These are phyloP conservation scores for Iris pallida DNA, from an alignment of 116 monocot genomes.

Conservation along the genomic window DNA sequence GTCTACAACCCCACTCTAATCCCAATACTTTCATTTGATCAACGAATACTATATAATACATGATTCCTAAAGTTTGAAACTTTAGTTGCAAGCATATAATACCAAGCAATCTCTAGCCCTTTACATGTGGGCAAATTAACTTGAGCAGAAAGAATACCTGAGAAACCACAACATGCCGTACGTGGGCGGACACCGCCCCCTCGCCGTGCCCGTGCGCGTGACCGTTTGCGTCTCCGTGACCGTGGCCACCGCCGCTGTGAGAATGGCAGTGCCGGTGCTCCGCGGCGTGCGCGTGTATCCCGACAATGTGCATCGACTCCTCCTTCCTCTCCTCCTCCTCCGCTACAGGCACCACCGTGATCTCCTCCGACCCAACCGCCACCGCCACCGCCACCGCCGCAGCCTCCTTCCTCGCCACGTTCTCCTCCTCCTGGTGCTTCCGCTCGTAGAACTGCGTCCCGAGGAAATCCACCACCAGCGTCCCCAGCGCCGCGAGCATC, in stretches of 20 bases:
- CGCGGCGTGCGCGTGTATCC: slow-evolving; percentile 54
- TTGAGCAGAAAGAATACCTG: slow-evolving; percentile 22
- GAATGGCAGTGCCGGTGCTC: slow-evolving; percentile 24
- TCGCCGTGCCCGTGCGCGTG: slow-evolving; percentile 15
- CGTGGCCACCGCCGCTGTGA: background rate
- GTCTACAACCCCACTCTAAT: background rate
- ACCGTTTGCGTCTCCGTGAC: slow-evolving; percentile 5
- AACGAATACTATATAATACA: background rate
- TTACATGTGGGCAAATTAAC: no score
- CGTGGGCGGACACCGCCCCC: slow-evolving; percentile 23
- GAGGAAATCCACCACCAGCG: slow-evolving; percentile 70
- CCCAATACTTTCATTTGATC: background rate
- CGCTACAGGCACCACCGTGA: slow-evolving; percentile 1
- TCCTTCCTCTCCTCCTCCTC: slow-evolving; percentile 8
- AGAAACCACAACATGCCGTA: slow-evolving; percentile 41
- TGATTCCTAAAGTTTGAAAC: background rate
- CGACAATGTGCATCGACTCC: slow-evolving; percentile 51
- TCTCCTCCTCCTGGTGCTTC: slow-evolving; percentile 38
- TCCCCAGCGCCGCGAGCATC: slow-evolving; percentile 69
- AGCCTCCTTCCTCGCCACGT: slow-evolving; percentile 13
- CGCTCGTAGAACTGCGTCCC: slow-evolving; percentile 63
- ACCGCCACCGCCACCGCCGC: slow-evolving; percentile 6
- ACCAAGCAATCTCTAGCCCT: background rate
- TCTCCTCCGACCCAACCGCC: background rate
- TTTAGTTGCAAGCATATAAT: no score